Evolutionary conservation across 1,284 basidiomycete species (phyloP).

Genomic region (Microbotryum saponariae): DNA sequence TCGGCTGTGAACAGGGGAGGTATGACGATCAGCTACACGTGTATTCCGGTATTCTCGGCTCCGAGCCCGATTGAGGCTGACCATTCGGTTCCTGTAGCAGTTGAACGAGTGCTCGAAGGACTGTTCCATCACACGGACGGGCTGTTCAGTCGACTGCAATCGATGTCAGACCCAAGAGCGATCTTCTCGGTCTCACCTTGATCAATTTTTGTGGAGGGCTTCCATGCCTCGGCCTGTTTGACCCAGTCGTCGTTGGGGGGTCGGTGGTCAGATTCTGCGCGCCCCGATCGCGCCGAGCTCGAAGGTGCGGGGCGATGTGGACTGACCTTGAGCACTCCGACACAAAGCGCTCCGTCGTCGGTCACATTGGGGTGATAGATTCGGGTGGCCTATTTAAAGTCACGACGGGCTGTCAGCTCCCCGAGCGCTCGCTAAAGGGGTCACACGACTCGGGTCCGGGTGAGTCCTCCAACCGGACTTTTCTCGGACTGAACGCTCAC

Average conservation of each 20-base stretch:
- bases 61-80: not conserved
- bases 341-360: slow-evolving; percentile 57
- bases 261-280: not conserved
- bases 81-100: slow-evolving; percentile 35
- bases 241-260: not conserved
- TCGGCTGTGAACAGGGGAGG: slow-evolving; percentile 21
- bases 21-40: too few relatives aligned
- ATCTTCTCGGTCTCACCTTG: slow-evolving; percentile 20
- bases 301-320: not conserved
- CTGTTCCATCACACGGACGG: slow-evolving; percentile 5
- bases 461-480: too few relatives aligned
- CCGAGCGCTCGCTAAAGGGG: not conserved
- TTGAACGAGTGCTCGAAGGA: slow-evolving; percentile 35
- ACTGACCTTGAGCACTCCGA: slow-evolving; percentile 53
- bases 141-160: not conserved
- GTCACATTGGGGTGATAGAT: slow-evolving; percentile 91
- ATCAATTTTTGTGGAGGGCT: slow-evolving; percentile 68
- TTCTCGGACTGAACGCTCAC: slow-evolving; percentile 12
- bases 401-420: not conserved
- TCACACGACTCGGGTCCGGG: too few relatives aligned
- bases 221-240: slow-evolving; percentile 55
- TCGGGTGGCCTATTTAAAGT: slow-evolving; percentile 51
- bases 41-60: not conserved
- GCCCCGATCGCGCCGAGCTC: not conserved
- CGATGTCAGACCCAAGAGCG: not conserved